These are phyloP conservation scores for Exophiala sp. DNA, from an alignment of 2,329 filamentous ascomycete species.

Conservation along the genomic window DNA sequence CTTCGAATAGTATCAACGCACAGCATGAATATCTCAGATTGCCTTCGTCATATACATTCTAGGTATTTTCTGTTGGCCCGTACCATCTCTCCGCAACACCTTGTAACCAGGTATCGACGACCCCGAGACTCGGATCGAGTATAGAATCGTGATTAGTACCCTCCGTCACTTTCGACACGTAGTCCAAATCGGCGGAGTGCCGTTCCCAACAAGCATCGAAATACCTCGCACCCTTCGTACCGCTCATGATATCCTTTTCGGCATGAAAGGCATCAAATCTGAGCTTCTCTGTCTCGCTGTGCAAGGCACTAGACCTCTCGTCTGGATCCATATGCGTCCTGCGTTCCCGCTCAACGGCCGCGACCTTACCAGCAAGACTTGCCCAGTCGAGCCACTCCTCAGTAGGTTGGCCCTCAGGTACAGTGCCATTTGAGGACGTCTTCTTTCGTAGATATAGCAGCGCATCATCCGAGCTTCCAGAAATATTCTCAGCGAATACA, in stretches of 20 bases:
- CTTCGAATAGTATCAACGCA: too few relatives aligned
- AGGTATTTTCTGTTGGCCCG: neutral
- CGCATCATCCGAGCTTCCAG: slow-evolving; percentile 3
- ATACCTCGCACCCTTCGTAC: neutral
- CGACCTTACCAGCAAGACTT: neutral
- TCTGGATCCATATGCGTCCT: too few relatives aligned
- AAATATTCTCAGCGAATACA: slow-evolving; percentile 4
- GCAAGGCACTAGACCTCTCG: neutral
- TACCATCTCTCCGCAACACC: slow-evolving; percentile 2
- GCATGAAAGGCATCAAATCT: neutral
- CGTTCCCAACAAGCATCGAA: slow-evolving; percentile 6
- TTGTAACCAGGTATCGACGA: neutral
- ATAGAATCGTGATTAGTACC: slow-evolving; percentile 5
- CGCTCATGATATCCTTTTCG: slow-evolving; percentile 2
- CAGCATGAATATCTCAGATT: too few relatives aligned
- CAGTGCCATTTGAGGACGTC: neutral
- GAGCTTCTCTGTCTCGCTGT: neutral
- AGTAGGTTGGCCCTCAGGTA: neutral
- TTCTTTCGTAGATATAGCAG: slow-evolving; percentile 4
- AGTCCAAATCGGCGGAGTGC: neutral
- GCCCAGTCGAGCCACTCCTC: neutral
- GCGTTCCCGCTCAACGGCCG: neutral
- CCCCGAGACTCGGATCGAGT: slow-evolving; percentile 1
- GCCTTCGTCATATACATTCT: too few relatives aligned
- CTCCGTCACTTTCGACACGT: neutral